These are phyloP conservation scores for Salix viminalis DNA, from an alignment of 345 rosid species.

Conservation along the genomic window DNA sequence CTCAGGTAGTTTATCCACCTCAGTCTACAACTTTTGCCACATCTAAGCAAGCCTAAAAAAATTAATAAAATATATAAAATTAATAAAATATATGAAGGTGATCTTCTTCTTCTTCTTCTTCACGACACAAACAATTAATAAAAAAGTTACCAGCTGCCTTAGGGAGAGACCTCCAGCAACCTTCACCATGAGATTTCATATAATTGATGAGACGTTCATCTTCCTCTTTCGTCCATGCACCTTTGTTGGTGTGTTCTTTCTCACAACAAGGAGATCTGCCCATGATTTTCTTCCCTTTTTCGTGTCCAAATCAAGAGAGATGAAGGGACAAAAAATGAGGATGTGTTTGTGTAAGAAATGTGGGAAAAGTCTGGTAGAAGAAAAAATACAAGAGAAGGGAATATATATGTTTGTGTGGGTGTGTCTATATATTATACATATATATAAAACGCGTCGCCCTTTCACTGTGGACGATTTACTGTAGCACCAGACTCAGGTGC, in stretches of 20 bases:
- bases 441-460: no score
- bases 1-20: slow-evolving; percentile 70
- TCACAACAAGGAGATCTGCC: slow-evolving; percentile 61
- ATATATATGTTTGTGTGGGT: no score
- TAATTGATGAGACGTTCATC: slow-evolving; percentile 44
- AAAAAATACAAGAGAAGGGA: no score
- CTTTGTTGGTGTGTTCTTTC: slow-evolving; percentile 56
- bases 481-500: no score
- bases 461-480: no score
- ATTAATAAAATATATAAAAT: background rate
- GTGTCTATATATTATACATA: no score
- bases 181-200: slow-evolving; percentile 49
- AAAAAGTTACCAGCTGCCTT: slow-evolving; percentile 39
- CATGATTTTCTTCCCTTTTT: slow-evolving; percentile 13
- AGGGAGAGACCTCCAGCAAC: slow-evolving; percentile 65
- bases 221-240: slow-evolving; percentile 63
- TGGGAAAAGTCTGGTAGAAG: no score
- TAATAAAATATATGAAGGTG: background rate
- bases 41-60: slow-evolving; percentile 43
- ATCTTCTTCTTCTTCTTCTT: background rate
- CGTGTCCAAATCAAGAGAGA: no score
- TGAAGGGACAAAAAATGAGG: no score
- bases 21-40: slow-evolving; percentile 82
- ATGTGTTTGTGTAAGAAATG: no score
- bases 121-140: background rate